Percentiles rank a stretch among this genome's conserved stretches.
Conservation (phyloP, 768 basidiomycete species). For the Flagelloscypha sp. region DNA sequence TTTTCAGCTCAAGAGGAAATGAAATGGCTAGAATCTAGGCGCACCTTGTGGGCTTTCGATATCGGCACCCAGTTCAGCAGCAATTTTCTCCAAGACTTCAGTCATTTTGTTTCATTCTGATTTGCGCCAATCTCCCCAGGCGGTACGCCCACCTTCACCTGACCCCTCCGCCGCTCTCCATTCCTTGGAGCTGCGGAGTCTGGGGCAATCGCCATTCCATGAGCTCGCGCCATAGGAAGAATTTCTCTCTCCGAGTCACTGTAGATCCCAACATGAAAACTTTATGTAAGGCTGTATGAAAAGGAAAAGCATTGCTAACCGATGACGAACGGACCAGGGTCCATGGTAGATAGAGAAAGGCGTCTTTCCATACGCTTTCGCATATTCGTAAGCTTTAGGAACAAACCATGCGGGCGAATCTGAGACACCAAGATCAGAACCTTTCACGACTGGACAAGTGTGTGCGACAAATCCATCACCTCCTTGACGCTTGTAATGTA, state of each 20-base stretch:
- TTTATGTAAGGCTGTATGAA: no score
- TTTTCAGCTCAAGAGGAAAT: not conserved
- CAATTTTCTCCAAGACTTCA: slow-evolving; percentile 40
- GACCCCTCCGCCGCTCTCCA: slow-evolving; percentile 18
- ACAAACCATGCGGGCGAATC: slow-evolving; percentile 32
- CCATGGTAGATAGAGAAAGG: slow-evolving; percentile 39
- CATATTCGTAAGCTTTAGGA: slow-evolving; percentile 30
- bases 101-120: slow-evolving; percentile 35
- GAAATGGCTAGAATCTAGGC: no score
- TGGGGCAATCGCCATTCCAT: slow-evolving; percentile 22
- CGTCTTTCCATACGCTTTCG: slow-evolving; percentile 29
- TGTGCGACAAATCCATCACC: slow-evolving; percentile 30
- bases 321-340: slow-evolving; percentile 20
- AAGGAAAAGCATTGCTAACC: no score
- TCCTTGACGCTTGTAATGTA: slow-evolving; percentile 32
- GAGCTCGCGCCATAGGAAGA: slow-evolving; percentile 23
- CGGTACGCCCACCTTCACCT: slow-evolving; percentile 19
- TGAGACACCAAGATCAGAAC: slow-evolving; percentile 26
- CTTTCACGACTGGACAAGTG: slow-evolving; percentile 28
- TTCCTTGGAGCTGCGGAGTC: slow-evolving; percentile 22
- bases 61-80: slow-evolving; percentile 41
- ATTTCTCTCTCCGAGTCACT: slow-evolving; percentile 43
- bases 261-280: no score
- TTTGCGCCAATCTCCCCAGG: slow-evolving; percentile 31
- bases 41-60: no score